Evolutionary conservation across 805 yeast genomes (phyloP).

Genomic region (Tetrapisispora phaffii): DNA sequence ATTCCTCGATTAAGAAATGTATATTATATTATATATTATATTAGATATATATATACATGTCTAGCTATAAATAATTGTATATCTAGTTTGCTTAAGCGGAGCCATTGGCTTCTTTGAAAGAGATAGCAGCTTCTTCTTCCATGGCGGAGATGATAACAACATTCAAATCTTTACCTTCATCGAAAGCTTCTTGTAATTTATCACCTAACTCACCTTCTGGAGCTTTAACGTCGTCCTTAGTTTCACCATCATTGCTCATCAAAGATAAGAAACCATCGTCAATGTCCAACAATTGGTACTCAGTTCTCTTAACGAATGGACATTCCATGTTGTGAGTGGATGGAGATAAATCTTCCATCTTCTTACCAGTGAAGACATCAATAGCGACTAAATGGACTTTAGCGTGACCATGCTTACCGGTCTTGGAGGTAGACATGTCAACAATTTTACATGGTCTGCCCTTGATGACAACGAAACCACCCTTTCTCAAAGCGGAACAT

Average conservation of each 20-base stretch:
- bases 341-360: constrained; percentile 97
- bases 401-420: constrained; percentile 99
- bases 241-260: constrained; percentile 93
- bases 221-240: constrained; percentile 95
- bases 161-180: constrained; percentile 92
- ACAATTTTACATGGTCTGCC: constrained; percentile 98
- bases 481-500: constrained; percentile 99
- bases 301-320: constrained; percentile 90
- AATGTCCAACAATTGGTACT: constrained; percentile 90
- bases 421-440: constrained; percentile 98
- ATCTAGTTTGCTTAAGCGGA: constrained; percentile 14
- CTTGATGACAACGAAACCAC: constrained; percentile 96
- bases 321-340: constrained; percentile 99
- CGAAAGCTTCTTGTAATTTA: constrained; percentile 79
- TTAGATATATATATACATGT: neutral
- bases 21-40: too few species aligned
- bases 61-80: neutral
- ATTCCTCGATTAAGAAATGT: neutral
- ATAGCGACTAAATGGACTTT: constrained; percentile 97
- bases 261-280: constrained; percentile 94
- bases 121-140: constrained; percentile 98
- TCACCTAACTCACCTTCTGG: constrained; percentile 98
- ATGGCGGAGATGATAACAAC: constrained; percentile 94
- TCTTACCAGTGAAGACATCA: constrained; percentile 96
- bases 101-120: constrained; percentile 96